phyloP scores from a whole-genome alignment of 1,284 basidiomycete species.

The Tilletia caries region DNA sequence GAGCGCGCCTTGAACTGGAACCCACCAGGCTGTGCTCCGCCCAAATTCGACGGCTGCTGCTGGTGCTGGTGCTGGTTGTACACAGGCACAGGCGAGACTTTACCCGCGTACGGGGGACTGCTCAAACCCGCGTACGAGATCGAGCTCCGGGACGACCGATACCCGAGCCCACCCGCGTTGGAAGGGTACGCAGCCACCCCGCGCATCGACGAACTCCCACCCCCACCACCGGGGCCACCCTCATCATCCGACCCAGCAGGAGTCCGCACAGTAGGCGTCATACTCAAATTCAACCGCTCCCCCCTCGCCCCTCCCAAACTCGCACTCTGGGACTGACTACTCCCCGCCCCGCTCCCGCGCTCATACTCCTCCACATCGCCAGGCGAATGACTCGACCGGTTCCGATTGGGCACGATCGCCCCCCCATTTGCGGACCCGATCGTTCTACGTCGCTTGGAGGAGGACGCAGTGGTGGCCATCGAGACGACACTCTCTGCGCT shows the following conservation, averaged over 20 bases:
- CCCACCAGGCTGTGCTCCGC: neutral
- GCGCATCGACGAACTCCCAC: no score
- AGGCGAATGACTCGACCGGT: conserved; percentile 8
- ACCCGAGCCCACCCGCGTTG: neutral
- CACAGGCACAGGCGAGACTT: neutral
- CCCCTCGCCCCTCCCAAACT: neutral
- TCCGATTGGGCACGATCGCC: neutral
- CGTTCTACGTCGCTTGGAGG: conserved; percentile 14
- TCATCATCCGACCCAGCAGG: conserved; percentile 10
- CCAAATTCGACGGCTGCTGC: no score
- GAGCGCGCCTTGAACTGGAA: conserved; percentile 4
- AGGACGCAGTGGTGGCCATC: conserved; percentile 15
- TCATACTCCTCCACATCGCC: conserved; percentile 1
- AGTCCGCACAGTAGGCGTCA: conserved; percentile 6
- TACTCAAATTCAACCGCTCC: neutral
- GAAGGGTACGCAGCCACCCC: neutral
- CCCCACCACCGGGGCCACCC: neutral
- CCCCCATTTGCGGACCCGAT: conserved; percentile 1
- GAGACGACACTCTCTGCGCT: conserved; percentile 17
- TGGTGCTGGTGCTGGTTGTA: neutral
- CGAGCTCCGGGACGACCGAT: neutral
- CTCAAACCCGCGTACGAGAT: neutral
- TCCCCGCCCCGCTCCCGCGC: conserved; percentile 6
- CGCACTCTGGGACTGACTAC: no score
- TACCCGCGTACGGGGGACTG: neutral